Conservation (phyloP, 139 green algal species). For the Picochlorum sp. region DNA sequence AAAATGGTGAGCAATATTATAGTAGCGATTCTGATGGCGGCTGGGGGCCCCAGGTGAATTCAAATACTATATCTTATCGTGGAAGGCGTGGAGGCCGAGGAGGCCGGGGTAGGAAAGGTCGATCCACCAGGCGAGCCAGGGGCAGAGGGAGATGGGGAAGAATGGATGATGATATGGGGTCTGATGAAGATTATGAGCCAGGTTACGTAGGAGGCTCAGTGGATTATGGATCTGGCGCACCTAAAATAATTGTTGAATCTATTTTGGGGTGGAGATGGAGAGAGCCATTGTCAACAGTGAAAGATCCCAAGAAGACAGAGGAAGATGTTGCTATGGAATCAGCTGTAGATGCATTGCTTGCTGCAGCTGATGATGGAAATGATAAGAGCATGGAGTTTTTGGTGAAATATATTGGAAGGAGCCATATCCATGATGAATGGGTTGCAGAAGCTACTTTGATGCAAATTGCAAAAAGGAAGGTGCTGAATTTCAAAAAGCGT, state of each 20-base stretch:
- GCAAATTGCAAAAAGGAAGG: constrained; percentile 61
- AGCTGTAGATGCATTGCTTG: constrained; percentile 51
- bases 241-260: constrained; percentile 45
- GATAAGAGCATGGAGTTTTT: constrained; percentile 64
- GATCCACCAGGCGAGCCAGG: constrained; percentile 6
- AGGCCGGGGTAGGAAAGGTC: constrained; percentile 10
- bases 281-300: background rate
- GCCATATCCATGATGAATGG: constrained; percentile 80
- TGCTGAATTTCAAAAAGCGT: constrained; percentile 73
- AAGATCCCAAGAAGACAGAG: background rate
- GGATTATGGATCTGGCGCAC: constrained; percentile 9
- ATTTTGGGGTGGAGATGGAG: constrained; percentile 65
- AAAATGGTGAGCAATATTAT: constrained; percentile 12
- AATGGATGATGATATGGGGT: constrained; percentile 40
- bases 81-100: constrained; percentile 10
- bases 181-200: constrained; percentile 37
- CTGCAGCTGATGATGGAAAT: constrained; percentile 23
- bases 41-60: constrained; percentile 17
- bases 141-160: constrained; percentile 20
- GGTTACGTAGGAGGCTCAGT: background rate
- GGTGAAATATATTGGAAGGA: constrained; percentile 69
- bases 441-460: constrained; percentile 51
- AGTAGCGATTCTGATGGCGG: constrained; percentile 67
- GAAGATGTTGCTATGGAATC: constrained; percentile 28
- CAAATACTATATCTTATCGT: background rate